Evolutionary conservation across 2,329 filamentous ascomycete species (phyloP).

Genomic region (Daldinia sp.): DNA sequence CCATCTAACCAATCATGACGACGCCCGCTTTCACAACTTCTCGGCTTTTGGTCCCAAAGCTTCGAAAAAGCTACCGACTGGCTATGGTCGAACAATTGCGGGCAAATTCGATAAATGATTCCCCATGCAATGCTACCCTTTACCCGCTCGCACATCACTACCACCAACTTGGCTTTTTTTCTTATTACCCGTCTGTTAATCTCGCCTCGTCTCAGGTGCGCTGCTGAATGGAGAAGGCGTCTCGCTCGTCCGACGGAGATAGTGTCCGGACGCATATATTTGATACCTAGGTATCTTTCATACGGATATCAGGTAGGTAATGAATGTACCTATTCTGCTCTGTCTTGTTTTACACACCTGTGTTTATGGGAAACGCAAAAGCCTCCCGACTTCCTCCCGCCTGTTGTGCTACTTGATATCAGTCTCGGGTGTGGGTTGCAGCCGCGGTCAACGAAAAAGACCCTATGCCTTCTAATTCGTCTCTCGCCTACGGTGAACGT

Average conservation of each 20-base stretch:
- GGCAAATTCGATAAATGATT: conserved; percentile 29
- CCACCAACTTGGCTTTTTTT: conserved; percentile 9
- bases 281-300: too few species aligned
- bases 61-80: conserved; percentile 16
- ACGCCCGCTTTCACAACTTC: conserved; percentile 4
- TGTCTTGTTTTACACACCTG: not conserved
- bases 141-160: conserved; percentile 10
- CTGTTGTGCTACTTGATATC: conserved; percentile 29
- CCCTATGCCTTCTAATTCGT: conserved; percentile 26
- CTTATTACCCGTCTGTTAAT: conserved; percentile 19
- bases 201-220: conserved; percentile 39
- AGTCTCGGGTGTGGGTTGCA: conserved; percentile 41
- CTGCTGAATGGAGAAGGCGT: conserved; percentile 40
- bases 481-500: conserved; percentile 35
- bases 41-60: not conserved
- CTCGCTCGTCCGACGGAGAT: conserved; percentile 40
- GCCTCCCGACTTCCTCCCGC: conserved; percentile 28
- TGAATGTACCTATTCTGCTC: not conserved
- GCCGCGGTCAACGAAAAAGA: conserved; percentile 12
- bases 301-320: not conserved
- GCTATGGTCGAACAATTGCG: conserved; percentile 14
- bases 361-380: conserved; percentile 5
- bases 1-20: conserved; percentile 26
- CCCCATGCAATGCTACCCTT: conserved; percentile 33
- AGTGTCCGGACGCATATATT: conserved; percentile 9